phyloP scores from a whole-genome alignment of 2,329 filamentous ascomycete genomes.

The Xylariaceae sp. region DNA sequence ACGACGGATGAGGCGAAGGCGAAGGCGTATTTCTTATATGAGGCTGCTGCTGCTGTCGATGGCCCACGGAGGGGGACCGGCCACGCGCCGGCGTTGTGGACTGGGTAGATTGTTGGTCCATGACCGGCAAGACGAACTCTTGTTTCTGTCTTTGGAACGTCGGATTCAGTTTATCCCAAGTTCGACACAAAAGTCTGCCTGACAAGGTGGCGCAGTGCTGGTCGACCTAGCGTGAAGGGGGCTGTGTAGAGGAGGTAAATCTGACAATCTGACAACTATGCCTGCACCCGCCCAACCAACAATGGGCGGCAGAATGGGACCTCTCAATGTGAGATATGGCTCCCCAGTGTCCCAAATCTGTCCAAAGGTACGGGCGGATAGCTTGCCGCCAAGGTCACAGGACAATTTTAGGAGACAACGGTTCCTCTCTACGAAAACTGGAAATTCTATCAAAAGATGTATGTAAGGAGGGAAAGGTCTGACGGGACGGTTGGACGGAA shows the following conservation, averaged over 20 bases:
- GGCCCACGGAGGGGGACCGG: conserved; percentile 56
- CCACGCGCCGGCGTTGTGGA: conserved; percentile 38
- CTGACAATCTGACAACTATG: conserved; percentile 17
- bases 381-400: neutral
- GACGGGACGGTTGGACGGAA: neutral
- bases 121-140: conserved; percentile 28
- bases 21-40: conserved; percentile 67
- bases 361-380: neutral
- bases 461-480: neutral
- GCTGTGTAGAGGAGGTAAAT: conserved; percentile 26
- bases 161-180: conserved; percentile 23
- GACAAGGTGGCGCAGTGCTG: conserved; percentile 27
- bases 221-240: conserved; percentile 21
- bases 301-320: conserved; percentile 8
- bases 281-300: conserved; percentile 15
- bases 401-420: neutral
- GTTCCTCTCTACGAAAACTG: neutral
- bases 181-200: conserved; percentile 30
- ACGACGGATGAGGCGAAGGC: conserved; percentile 54
- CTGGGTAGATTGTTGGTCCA: conserved; percentile 45
- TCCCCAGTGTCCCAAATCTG: neutral
- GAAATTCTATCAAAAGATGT: neutral
- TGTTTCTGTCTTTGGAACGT: conserved; percentile 34
- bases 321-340: conserved; percentile 16
- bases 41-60: conserved; percentile 40